These are phyloP conservation scores for Zygosaccharomyces gambellarensis DNA, from an alignment of 805 yeast genomes.

Conservation along the genomic window DNA sequence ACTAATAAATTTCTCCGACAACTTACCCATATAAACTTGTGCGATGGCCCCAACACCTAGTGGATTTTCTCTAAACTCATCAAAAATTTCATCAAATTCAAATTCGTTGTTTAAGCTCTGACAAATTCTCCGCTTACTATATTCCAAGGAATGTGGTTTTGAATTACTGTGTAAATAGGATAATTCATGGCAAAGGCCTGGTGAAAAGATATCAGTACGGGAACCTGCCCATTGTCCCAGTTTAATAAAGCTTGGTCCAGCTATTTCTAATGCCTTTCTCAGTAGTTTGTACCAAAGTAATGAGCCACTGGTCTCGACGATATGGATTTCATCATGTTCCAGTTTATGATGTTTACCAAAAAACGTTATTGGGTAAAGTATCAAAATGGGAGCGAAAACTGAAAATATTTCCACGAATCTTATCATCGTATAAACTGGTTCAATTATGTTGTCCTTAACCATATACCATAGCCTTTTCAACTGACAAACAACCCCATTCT, in stretches of 20 bases:
- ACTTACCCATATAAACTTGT: constrained; percentile 78
- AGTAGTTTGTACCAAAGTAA: constrained; percentile 65
- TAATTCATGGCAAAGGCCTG: constrained; percentile 69
- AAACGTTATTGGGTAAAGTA: constrained; percentile 54
- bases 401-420: constrained; percentile 65
- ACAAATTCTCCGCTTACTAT: constrained; percentile 55
- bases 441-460: constrained; percentile 52
- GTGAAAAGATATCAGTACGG: constrained; percentile 86
- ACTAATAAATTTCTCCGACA: constrained; percentile 44
- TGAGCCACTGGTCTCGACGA: constrained; percentile 52
- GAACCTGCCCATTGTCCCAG: constrained; percentile 99
- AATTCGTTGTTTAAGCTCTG: constrained; percentile 49
- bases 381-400: constrained; percentile 65
- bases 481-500: constrained; percentile 25
- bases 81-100: constrained; percentile 69
- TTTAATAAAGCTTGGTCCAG: constrained; percentile 89
- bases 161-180: constrained; percentile 79
- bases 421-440: constrained; percentile 62
- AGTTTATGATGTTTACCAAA: constrained; percentile 26
- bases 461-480: constrained; percentile 41
- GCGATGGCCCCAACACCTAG: constrained; percentile 99
- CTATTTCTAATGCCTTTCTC: constrained; percentile 64
- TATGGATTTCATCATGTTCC: constrained; percentile 12
- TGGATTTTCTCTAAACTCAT: constrained; percentile 68
- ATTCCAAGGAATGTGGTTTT: constrained; percentile 58